A percentile compares a stretch with the other conserved stretches of the same genome.
Evolutionary conservation across 2,329 filamentous ascomycete species (phyloP).

Genomic region (Immersiporthe knoxdaviesiana): DNA sequence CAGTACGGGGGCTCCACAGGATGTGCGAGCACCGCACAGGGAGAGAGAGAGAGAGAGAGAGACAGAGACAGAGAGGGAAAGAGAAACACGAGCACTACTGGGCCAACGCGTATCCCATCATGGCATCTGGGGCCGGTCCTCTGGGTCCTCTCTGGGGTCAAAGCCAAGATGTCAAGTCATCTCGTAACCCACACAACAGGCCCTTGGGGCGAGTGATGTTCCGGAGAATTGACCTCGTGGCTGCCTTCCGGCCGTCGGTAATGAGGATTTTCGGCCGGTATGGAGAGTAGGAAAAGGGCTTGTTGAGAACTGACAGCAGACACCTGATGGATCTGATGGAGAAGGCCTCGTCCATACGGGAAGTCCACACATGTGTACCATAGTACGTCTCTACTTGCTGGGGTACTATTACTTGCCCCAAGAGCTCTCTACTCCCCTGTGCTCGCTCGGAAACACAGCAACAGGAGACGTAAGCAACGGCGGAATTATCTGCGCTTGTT

Average conservation of each 20-base stretch:
- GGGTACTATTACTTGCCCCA: not conserved
- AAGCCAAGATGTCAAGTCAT: not conserved
- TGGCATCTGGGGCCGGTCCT: constrained; percentile 21
- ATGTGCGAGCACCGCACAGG: not conserved
- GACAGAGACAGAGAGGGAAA: not conserved
- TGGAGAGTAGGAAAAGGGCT: not conserved
- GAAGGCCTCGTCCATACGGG: too few relatives aligned
- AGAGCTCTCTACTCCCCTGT: not conserved
- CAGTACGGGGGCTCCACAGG: not conserved
- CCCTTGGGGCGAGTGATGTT: constrained; percentile 2
- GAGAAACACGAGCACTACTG: too few relatives aligned
- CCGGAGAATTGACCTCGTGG: constrained; percentile 19
- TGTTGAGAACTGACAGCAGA: constrained; percentile 4
- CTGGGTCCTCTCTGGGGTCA: not conserved
- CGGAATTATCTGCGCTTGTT: not conserved
- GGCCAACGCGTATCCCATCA: constrained; percentile 18
- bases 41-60: not conserved
- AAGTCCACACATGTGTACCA: not conserved
- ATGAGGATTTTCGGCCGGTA: constrained; percentile 10
- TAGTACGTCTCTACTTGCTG: not conserved
- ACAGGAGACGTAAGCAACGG: not conserved
- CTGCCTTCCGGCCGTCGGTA: constrained; percentile 16
- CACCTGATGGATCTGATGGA: not conserved
- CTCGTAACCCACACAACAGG: not conserved
- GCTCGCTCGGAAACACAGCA: not conserved